Evolutionary conservation across 2,329 filamentous ascomycete species (phyloP), one percentile per base, ranked within the genome.

Genomic region (Herpomyces periplanetae): DNA sequence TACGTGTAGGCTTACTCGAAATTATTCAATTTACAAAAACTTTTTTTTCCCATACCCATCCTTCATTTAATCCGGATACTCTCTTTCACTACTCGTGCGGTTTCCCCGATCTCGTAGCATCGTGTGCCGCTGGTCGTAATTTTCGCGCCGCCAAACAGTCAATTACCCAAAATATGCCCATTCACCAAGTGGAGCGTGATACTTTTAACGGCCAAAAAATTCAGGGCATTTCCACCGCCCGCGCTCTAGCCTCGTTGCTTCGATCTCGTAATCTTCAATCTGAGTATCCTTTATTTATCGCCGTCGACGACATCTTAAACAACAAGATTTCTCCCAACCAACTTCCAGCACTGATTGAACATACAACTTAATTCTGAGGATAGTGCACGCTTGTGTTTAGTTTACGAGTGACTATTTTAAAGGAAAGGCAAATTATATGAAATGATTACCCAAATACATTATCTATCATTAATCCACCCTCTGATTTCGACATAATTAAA

Each of bases 181-280:
- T 96, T 15, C 57, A 63, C 28, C 69, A 91, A 38, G 60, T 96
- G 16, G 80, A 96, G 46, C 51, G 54, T 33, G 52, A 58, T 23
- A 73, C 88, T 36, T 49, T 96, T 25, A 91, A 96, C 35, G 80
- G 80, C 7, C 80, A 96, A 47, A 87, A 84, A 45, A 46, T 96
- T 23, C 80, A 96, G 43, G 80, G 80, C 14, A 91, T 71, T 0
- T 61, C 61, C 29, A 96, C 80, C 3, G 73, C 80, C 5, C 54
- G 60, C 26, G 80, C 96, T 38, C 73, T 96, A 16, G 66, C 85
- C 42, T 57, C 49, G 19, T 91, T 91, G 40, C 41, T 96, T 32
- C 66, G 63, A 44, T 54, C 55, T 19, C 51, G 64, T 27, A 64
- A 62, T 1, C 42, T 61, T 27, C 71, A 84, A 41, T 45, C 54